A percentile compares a stretch with the other conserved stretches of the same genome.
phyloP scores from a whole-genome alignment of 441 rosid genomes.

The Mallotus repandus region DNA sequence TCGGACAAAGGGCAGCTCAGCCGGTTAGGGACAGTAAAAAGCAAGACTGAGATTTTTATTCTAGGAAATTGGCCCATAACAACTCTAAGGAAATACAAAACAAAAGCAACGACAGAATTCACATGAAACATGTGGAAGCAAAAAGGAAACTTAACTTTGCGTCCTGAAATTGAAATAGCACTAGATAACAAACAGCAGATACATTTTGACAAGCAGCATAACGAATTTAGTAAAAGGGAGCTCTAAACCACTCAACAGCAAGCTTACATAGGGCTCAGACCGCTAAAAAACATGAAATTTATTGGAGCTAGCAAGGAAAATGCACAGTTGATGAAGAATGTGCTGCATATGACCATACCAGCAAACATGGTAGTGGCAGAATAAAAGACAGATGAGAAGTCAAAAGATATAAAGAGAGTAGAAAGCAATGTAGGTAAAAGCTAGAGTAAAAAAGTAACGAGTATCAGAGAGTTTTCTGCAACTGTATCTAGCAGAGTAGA shows the following conservation, averaged over 20 bases:
- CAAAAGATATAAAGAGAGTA: too few species aligned
- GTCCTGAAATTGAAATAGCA: not conserved
- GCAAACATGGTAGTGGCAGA: too few species aligned
- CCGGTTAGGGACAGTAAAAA: not conserved
- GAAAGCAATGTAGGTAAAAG: too few species aligned
- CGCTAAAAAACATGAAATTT: not conserved
- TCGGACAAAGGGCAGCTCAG: too few species aligned
- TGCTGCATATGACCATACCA: too few species aligned
- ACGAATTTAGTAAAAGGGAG: not conserved
- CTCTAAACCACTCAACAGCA: not conserved
- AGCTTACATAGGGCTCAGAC: not conserved
- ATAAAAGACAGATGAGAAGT: too few species aligned
- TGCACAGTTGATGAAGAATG: not conserved
- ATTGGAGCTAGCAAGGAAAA: too few species aligned
- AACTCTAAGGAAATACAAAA: not conserved
- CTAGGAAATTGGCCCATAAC: not conserved
- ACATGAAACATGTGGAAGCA: not conserved
- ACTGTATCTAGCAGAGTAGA: too few species aligned
- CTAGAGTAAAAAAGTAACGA: too few species aligned
- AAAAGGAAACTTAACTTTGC: not conserved
- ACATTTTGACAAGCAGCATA: not conserved
- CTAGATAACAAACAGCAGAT: not conserved
- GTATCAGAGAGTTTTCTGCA: too few species aligned
- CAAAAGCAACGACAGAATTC: conserved; percentile 9
- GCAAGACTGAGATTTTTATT: not conserved